Conservation (phyloP, 371 early-diverging fungal genomes). For the Mortierella sp. region DNA sequence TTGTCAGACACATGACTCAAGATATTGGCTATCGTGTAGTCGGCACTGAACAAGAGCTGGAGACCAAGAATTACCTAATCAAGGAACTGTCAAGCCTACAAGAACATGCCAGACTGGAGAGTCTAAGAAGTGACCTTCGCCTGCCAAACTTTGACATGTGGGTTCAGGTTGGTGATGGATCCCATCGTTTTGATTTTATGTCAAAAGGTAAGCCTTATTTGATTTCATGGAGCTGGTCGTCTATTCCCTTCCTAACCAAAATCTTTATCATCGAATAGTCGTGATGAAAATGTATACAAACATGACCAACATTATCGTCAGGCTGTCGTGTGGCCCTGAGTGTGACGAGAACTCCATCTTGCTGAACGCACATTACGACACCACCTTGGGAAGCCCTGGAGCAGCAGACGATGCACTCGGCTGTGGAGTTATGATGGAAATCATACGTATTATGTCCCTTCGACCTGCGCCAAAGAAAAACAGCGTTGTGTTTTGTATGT, state of each 20-base stretch:
- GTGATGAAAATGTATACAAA: slow-evolving; percentile 75
- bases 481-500: slow-evolving; percentile 70
- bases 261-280: slow-evolving; percentile 47
- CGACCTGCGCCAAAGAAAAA: slow-evolving; percentile 63
- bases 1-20: slow-evolving; percentile 63
- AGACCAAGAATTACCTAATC: slow-evolving; percentile 30
- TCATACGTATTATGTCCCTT: slow-evolving; percentile 71
- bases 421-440: slow-evolving; percentile 81
- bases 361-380: slow-evolving; percentile 79
- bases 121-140: background rate
- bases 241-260: no score
- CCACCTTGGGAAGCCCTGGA: slow-evolving; percentile 69
- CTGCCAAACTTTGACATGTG: slow-evolving; percentile 71
- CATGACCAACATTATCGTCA: slow-evolving; percentile 79
- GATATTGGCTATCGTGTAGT: slow-evolving; percentile 68
- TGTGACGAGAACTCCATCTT: slow-evolving; percentile 77
- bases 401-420: slow-evolving; percentile 80
- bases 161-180: slow-evolving; percentile 71
- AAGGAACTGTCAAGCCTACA: slow-evolving; percentile 21
- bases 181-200: slow-evolving; percentile 82
- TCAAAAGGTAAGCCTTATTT: slow-evolving; percentile 64
- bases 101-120: slow-evolving; percentile 30
- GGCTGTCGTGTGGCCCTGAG: slow-evolving; percentile 72
- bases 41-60: slow-evolving; percentile 23
- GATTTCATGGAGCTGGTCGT: background rate